Evolutionary conservation across 768 basidiomycete species (phyloP).

Genomic region (Boletus rubroflammeus): DNA sequence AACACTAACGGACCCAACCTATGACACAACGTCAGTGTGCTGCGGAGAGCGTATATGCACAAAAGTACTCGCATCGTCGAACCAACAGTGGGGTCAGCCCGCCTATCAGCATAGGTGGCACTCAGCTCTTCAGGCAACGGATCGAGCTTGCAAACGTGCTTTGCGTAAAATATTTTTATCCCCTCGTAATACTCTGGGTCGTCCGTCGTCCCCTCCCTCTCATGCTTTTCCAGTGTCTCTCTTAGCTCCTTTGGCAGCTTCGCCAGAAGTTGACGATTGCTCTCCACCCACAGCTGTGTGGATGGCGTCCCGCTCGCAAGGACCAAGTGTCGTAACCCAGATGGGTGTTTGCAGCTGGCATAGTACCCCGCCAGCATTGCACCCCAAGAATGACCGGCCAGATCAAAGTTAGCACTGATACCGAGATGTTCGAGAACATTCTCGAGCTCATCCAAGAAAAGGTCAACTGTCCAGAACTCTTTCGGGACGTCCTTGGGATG

Average conservation of each 20-base stretch:
- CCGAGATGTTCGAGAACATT: constrained; percentile 44
- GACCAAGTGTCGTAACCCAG: constrained; percentile 36
- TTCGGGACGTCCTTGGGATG: constrained; percentile 29
- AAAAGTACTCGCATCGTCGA: constrained; percentile 5
- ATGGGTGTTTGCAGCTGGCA: constrained; percentile 36
- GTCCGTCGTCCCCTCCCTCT: constrained; percentile 31
- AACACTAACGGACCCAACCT: constrained; percentile 34
- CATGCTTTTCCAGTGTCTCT: constrained; percentile 31
- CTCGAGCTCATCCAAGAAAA: constrained; percentile 53
- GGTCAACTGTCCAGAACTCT: constrained; percentile 43
- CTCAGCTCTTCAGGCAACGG: constrained; percentile 35
- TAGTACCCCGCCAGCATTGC: constrained; percentile 47
- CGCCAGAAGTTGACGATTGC: constrained; percentile 24
- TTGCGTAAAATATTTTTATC: constrained; percentile 28
- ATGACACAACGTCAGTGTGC: neutral
- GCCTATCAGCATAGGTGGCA: constrained; percentile 23
- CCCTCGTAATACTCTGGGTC: constrained; percentile 33
- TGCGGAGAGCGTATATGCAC: neutral
- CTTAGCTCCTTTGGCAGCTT: constrained; percentile 27
- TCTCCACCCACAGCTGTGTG: constrained; percentile 25
- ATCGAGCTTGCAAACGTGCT: constrained; percentile 33
- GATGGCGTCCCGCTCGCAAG: constrained; percentile 34
- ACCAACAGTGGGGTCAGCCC: constrained; percentile 33
- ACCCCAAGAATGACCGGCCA: constrained; percentile 59
- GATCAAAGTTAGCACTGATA: constrained; percentile 39